phyloP scores from a whole-genome alignment of 768 basidiomycete species.

The Naematelia aurantialba region DNA sequence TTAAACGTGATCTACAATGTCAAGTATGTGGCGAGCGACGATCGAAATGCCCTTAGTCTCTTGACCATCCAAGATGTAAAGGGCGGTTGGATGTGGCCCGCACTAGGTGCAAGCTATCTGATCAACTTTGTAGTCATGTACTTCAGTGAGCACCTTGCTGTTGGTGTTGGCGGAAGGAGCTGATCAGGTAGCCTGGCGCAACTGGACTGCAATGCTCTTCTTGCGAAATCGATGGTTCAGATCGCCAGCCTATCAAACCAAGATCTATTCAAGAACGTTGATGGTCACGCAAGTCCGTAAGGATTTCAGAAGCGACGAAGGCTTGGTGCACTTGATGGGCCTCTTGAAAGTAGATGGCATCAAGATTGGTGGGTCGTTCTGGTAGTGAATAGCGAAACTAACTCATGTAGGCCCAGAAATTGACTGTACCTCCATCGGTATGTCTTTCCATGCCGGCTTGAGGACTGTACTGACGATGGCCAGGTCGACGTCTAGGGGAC shows the following conservation, averaged over 20 bases:
- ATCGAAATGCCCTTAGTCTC: constrained; percentile 52
- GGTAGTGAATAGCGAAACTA: background rate
- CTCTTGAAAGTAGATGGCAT: constrained; percentile 51
- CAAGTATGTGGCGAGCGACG: constrained; percentile 56
- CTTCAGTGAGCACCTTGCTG: constrained; percentile 21
- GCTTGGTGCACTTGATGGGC: constrained; percentile 57
- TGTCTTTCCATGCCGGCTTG: background rate
- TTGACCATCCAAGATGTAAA: constrained; percentile 80
- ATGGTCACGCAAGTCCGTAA: constrained; percentile 69
- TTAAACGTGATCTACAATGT: constrained; percentile 83
- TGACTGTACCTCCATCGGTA: constrained; percentile 48
- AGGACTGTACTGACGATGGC: background rate
- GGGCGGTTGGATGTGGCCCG: constrained; percentile 71
- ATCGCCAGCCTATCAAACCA: constrained; percentile 63
- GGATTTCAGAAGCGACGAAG: constrained; percentile 78
- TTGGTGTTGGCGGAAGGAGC: background rate
- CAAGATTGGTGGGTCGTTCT: constrained; percentile 46
- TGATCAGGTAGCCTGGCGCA: constrained; percentile 35
- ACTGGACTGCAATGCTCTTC: constrained; percentile 60
- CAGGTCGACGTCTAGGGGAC: constrained; percentile 78
- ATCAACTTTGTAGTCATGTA: constrained; percentile 55
- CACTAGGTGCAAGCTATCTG: constrained; percentile 76
- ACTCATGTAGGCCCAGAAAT: constrained; percentile 37
- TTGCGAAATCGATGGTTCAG: constrained; percentile 81
- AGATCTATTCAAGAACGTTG: constrained; percentile 90